Conservation (phyloP, 192 early-diverging fungal genomes). For the Gryganskiella cystojenkinii region DNA sequence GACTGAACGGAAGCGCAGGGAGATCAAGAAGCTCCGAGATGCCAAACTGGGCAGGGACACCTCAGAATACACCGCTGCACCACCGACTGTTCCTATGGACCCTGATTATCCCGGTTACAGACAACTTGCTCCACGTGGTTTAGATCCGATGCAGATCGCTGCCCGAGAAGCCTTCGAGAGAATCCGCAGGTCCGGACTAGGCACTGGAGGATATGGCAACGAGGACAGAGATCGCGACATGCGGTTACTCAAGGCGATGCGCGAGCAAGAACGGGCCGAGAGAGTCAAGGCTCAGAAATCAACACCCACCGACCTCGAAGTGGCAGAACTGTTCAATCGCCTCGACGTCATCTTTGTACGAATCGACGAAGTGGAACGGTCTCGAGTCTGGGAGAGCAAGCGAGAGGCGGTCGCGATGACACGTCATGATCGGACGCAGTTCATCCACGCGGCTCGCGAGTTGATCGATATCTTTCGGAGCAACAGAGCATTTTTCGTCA, state of each 20-base stretch:
- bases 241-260: slow-evolving; percentile 7
- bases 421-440: slow-evolving; percentile 43
- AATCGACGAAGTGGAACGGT: slow-evolving; percentile 44
- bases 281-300: slow-evolving; percentile 13
- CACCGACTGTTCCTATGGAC: neutral
- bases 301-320: slow-evolving; percentile 12
- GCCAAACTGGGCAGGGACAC: slow-evolving; percentile 18
- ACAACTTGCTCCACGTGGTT: slow-evolving; percentile 26
- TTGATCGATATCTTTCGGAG: slow-evolving; percentile 43
- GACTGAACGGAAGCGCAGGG: slow-evolving; percentile 21
- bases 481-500: slow-evolving; percentile 49
- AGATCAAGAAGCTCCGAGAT: slow-evolving; percentile 13
- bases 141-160: slow-evolving; percentile 6
- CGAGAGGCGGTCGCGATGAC: slow-evolving; percentile 32
- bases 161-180: slow-evolving; percentile 24
- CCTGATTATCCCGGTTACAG: neutral
- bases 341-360: slow-evolving; percentile 22
- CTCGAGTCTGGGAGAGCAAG: slow-evolving; percentile 25
- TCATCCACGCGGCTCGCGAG: slow-evolving; percentile 41
- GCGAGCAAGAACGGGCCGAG: slow-evolving; percentile 36
- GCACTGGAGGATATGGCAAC: slow-evolving; percentile 7
- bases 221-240: slow-evolving; percentile 42
- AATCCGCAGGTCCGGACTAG: slow-evolving; percentile 23
- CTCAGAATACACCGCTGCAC: neutral
- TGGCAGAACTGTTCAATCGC: slow-evolving; percentile 41